These are phyloP conservation scores for Porcisia deanei DNA, from an alignment of 208 protist genomes.

Conservation along the genomic window DNA sequence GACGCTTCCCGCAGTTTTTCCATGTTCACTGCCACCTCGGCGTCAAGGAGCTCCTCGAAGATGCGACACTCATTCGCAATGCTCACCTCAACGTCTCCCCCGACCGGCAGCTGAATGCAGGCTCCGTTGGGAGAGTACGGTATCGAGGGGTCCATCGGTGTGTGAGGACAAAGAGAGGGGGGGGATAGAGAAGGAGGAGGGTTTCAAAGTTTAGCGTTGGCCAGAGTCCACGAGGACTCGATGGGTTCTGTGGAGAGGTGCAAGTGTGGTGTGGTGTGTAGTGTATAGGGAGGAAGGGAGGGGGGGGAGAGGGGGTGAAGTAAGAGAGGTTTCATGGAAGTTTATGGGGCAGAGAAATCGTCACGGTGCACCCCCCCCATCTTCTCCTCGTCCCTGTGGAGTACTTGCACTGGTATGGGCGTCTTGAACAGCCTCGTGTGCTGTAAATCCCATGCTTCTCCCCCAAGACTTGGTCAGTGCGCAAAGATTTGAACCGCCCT, in stretches of 20 bases:
- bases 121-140: conserved; percentile 10
- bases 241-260: background rate
- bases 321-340: background rate
- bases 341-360: background rate
- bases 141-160: background rate
- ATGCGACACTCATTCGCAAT: conserved; percentile 29
- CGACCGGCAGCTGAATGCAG: conserved; percentile 8
- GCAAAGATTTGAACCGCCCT: too few species aligned
- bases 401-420: background rate
- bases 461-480: too few species aligned
- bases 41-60: conserved; percentile 86
- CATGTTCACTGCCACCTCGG: conserved; percentile 71
- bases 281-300: background rate
- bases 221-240: background rate
- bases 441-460: too few species aligned
- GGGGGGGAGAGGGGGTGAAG: background rate
- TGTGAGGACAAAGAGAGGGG: background rate
- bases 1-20: conserved; percentile 77
- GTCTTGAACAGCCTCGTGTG: background rate
- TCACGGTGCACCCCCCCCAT: background rate
- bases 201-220: background rate
- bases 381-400: background rate
- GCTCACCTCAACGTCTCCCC: conserved; percentile 21
- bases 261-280: background rate
- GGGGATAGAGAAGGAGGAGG: background rate